Evolutionary conservation across 2,329 filamentous ascomycete genomes (phyloP), one percentile per base, ranked within the genome.

Genomic region (Mycosphaerella sp.): DNA sequence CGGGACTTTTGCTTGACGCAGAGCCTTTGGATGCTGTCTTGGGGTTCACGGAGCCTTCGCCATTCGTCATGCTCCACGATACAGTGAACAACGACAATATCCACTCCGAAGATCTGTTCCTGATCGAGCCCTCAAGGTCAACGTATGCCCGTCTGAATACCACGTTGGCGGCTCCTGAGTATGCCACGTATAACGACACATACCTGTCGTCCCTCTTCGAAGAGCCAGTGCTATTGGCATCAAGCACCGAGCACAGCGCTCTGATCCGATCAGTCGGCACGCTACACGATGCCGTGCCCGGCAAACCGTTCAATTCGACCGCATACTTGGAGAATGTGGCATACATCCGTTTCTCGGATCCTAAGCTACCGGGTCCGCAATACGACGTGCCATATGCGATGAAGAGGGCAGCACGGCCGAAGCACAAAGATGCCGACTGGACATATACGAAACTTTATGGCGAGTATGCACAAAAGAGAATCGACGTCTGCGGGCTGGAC

Each of bases 401-500:
- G 40, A 67, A 70, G 43, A 65, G 70, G 9, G 65, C 62, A 30
- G 65, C 74, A 25, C 62, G 73, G 44, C 75, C 75, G n/a, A 61
- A 65, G 55, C 71, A 74, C 47, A 68, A 69, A 41, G 69, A 75
- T 50, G 73, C 73, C 7, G 67, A 74, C 51, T 71, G 70, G 62
- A 67, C 70, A 25, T 78, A 76, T 75, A 74, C 73, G 56, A 70
- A 65, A 46, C 60, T 77, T 51, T 78, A 78, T 56, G 73, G 73
- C 34, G 62, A 66, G 30, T 79, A 75, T 60, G 71, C 74, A 41
- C 71, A 75, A 56, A 69, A 68, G 58, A 67, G 76, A 49, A 75
- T 75, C 70, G 74, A 77, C 50, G 70, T 77, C 44, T 79, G 76
- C 61, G 75, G 75, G 44, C 63, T 79, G 53, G 75, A 77, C 57